A percentile compares a stretch with the other conserved stretches of the same genome.
Conservation (phyloP, 176 grass and related monocot species). For the Eremochloa ophiuroides region DNA sequence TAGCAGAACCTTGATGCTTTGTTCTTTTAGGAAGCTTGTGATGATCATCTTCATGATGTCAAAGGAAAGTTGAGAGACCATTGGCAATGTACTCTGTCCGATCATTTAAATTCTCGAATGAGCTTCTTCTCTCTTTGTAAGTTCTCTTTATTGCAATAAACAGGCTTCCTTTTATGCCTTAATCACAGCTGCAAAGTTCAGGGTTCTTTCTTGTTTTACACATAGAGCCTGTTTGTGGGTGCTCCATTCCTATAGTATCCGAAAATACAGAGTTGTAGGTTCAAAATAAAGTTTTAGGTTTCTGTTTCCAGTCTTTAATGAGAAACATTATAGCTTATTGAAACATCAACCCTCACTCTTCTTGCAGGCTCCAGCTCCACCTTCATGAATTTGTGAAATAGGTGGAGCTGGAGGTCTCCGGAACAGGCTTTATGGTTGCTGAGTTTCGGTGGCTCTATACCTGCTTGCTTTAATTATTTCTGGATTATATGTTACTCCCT, state of each 20-base stretch:
- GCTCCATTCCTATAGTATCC: not conserved
- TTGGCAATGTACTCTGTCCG: constrained; percentile 42
- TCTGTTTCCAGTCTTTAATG: not conserved
- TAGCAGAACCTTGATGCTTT: not conserved
- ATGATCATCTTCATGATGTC: constrained; percentile 36
- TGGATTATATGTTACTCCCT: not conserved
- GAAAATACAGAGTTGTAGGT: not conserved
- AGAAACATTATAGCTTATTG: not conserved
- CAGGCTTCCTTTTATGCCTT: not conserved
- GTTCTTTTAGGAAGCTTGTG: constrained; percentile 37
- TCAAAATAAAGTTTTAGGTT: not conserved
- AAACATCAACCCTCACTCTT: not conserved
- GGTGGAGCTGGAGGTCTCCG: not conserved
- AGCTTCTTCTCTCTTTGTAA: constrained; percentile 73
- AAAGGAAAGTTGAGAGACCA: constrained; percentile 56
- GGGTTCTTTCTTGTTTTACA: constrained; percentile 8
- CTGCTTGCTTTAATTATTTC: not conserved
- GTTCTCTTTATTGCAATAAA: constrained; percentile 17
- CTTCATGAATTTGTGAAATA: not conserved
- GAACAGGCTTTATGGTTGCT: not conserved
- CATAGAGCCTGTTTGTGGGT: not conserved
- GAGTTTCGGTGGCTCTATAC: not conserved
- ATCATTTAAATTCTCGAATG: constrained; percentile 45
- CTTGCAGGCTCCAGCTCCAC: not conserved
- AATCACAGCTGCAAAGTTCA: not conserved